Conservation (phyloP, 768 basidiomycete genomes). For the Erythrobasidium yunnanense region DNA sequence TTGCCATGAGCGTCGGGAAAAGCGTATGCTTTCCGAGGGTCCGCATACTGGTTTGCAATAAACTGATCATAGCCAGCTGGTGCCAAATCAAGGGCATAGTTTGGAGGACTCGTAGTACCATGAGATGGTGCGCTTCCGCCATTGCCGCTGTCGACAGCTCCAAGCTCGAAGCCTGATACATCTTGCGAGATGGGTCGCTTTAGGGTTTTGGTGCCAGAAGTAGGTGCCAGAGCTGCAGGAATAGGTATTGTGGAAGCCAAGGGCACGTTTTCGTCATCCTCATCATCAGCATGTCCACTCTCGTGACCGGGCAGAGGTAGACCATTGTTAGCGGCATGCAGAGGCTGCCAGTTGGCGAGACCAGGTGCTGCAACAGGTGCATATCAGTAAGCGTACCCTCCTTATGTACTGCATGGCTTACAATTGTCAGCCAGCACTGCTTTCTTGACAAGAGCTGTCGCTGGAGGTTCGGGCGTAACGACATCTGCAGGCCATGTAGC, state of each 20-base stretch:
- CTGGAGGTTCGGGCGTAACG: background rate
- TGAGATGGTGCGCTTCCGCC: background rate
- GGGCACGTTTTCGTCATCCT: background rate
- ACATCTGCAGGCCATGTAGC: background rate
- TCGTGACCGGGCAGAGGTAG: background rate
- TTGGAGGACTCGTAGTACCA: background rate
- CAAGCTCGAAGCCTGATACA: background rate
- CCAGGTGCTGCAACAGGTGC: background rate
- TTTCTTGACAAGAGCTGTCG: background rate
- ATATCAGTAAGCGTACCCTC: background rate
- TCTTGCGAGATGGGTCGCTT: conserved; percentile 13
- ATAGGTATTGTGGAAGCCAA: background rate
- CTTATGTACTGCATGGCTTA: background rate
- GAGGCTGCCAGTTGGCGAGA: background rate
- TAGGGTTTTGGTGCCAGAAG: conserved; percentile 14
- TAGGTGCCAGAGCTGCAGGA: conserved; percentile 14
- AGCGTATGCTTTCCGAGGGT: background rate
- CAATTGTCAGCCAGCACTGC: background rate
- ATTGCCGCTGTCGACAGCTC: background rate
- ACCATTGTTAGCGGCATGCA: background rate
- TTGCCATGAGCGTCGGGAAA: background rate
- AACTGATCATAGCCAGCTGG: background rate
- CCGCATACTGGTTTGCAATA: too few species aligned
- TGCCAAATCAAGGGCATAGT: background rate
- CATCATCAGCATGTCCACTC: background rate